Base-by-base conservation (phyloP, 108 stramenopile species). In the Schizochytrium sp. region DNA sequence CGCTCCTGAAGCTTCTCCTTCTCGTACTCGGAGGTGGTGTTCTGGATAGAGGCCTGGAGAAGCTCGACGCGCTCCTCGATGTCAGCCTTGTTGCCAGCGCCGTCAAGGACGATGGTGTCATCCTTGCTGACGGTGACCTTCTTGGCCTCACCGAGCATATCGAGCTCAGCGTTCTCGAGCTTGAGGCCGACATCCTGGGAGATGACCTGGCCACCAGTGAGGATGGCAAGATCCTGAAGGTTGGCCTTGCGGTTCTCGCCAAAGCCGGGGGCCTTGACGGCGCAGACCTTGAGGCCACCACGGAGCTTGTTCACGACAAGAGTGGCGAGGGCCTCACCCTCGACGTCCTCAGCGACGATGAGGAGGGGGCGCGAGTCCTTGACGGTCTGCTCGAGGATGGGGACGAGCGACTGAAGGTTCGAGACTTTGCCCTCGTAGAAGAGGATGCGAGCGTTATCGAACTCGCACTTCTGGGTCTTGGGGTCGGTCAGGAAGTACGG, bases 181-280 rank as follows among this genome's bases (percentile, higher is more conserved):
- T 98, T 98, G 95, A 99, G 96, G 8, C 98, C 98, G 48, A 97
- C 94, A 88, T 99, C 99, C 92, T 99, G 97, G 72, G 96, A 97
- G 90, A 99, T 96, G 88, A 99, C 98, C 72, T 96, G 97, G 58
- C 96, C 99, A 41, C 99, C 99, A 34, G 99, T 99, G 48, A 99
- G 91, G 88, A 98, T 95, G 87, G 99, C 99, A 72, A 99, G 91
- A 93, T 99, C 99, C 94, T 99, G 98, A 96, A 99, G 95, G 89
- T 98, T 99, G 25, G 98, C 98, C 96, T 99, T 99, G 72, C 99
- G 97, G 95, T 99, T 99, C 95, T 99, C 99, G 60, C 99, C 99
- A 90, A 99, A 99, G 71, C 99, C 99, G 12, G 99, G 99, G 34
- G 99, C 98, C 96, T 99, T 99, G 60, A 99, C 99, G 44, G 99